Evolutionary conservation across 1,139 yeast species (phyloP).

Genomic region (Scheffersomyces lignicola): DNA sequence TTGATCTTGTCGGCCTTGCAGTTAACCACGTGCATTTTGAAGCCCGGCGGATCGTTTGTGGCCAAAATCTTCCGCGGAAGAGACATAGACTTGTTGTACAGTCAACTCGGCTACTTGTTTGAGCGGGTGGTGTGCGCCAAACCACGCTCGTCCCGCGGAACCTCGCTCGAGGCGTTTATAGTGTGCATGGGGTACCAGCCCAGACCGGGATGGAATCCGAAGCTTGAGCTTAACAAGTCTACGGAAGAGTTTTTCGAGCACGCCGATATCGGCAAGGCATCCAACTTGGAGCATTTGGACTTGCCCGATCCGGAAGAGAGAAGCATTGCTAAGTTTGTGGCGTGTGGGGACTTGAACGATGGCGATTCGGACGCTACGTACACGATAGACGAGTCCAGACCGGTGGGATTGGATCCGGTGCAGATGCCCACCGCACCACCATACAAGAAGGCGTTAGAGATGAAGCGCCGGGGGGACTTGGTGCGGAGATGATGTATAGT

Average conservation of each 20-base stretch:
- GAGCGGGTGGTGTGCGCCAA: constrained; percentile 91
- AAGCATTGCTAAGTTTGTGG: constrained; percentile 79
- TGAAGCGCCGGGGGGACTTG: constrained; percentile 73
- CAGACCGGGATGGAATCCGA: constrained; percentile 78
- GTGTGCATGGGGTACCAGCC: constrained; percentile 90
- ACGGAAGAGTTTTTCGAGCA: constrained; percentile 82
- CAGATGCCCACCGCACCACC: constrained; percentile 97
- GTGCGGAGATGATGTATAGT: constrained; percentile 24
- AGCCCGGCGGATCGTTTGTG: constrained; percentile 89
- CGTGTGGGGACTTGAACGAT: constrained; percentile 88
- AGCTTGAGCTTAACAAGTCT: constrained; percentile 54
- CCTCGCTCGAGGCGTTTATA: constrained; percentile 89
- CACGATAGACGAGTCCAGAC: constrained; percentile 50
- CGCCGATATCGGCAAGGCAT: constrained; percentile 56
- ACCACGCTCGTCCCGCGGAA: constrained; percentile 91
- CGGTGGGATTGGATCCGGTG: constrained; percentile 74
- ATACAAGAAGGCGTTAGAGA: constrained; percentile 83
- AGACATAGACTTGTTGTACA: constrained; percentile 87
- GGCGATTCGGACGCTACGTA: constrained; percentile 96
- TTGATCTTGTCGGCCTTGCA: constrained; percentile 87
- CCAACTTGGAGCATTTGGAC: constrained; percentile 41
- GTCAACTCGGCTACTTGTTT: constrained; percentile 82
- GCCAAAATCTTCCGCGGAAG: constrained; percentile 96
- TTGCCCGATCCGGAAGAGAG: constrained; percentile 59
- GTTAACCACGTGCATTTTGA: constrained; percentile 81